Evolutionary conservation across 768 basidiomycete species (phyloP).

Genomic region (Glaciozyma antarctica): DNA sequence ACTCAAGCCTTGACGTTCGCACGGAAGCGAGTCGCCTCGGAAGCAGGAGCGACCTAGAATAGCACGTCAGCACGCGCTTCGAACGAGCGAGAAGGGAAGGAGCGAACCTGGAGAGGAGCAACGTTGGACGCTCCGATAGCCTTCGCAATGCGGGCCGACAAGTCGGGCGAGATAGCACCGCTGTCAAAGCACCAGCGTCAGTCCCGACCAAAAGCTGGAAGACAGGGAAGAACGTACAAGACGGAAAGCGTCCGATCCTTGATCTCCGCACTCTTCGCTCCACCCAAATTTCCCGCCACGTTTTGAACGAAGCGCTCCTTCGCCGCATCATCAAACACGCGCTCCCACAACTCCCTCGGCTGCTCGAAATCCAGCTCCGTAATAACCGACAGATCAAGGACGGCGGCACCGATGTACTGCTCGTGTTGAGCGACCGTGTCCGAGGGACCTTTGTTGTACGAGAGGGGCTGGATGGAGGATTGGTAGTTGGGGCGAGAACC

Average conservation of each 20-base stretch:
- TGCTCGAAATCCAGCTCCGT: slow-evolving; percentile 51
- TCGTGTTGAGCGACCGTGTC: slow-evolving; percentile 50
- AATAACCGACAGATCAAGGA: slow-evolving; percentile 50
- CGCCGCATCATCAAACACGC: slow-evolving; percentile 40
- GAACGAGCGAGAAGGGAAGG: too few species aligned
- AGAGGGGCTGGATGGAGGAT: slow-evolving; percentile 62
- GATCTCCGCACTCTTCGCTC: slow-evolving; percentile 36
- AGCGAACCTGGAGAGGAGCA: slow-evolving; percentile 13
- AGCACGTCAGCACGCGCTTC: neutral
- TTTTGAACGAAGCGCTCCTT: slow-evolving; percentile 41
- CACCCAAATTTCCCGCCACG: slow-evolving; percentile 41
- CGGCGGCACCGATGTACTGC: slow-evolving; percentile 59
- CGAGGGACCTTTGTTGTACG: slow-evolving; percentile 46
- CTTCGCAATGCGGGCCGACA: slow-evolving; percentile 69
- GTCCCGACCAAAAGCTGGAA: neutral
- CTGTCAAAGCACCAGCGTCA: neutral
- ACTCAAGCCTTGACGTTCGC: slow-evolving; percentile 16
- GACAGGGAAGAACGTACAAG: slow-evolving; percentile 40
- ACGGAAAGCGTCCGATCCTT: slow-evolving; percentile 43
- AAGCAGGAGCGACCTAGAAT: slow-evolving; percentile 9
- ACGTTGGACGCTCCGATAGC: slow-evolving; percentile 49
- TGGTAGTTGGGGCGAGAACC: slow-evolving; percentile 80
- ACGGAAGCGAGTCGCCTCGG: slow-evolving; percentile 21
- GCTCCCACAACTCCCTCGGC: slow-evolving; percentile 39
- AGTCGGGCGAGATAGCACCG: slow-evolving; percentile 54